These are phyloP conservation scores for Colletotrichum kahawae DNA, from an alignment of 2,329 filamentous ascomycete genomes.

Conservation along the genomic window DNA sequence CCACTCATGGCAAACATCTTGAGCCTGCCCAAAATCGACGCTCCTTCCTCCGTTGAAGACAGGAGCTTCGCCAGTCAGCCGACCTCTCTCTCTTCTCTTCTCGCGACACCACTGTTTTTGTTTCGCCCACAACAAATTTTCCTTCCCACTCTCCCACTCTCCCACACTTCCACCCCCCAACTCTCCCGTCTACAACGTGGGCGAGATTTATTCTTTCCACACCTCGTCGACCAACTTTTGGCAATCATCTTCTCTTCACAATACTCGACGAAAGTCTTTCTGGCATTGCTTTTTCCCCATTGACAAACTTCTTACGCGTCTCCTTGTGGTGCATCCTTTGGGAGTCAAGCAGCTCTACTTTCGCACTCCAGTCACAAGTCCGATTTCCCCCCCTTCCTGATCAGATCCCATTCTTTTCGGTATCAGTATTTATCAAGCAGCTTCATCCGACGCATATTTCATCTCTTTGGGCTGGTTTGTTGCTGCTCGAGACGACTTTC, in stretches of 20 bases:
- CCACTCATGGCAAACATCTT: not conserved
- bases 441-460: not conserved
- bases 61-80: not conserved
- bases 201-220: not conserved
- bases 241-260: not conserved
- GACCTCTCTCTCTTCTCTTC: not conserved
- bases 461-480: not conserved
- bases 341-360: not conserved
- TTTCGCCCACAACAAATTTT: not conserved
- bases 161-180: not conserved
- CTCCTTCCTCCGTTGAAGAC: not conserved
- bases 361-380: not conserved
- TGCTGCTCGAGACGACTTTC: not conserved
- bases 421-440: not conserved
- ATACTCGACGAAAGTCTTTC: not conserved
- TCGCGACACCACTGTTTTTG: not conserved
- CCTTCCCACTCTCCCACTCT: not conserved
- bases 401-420: not conserved
- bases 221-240: not conserved
- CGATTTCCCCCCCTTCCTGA: not conserved
- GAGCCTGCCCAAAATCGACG: not conserved
- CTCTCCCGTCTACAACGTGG: not conserved
- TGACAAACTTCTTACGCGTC: not conserved
- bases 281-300: not conserved
- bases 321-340: not conserved